A percentile compares a stretch with the other conserved stretches of the same genome.
Conservation (phyloP, 225 moss, liverwort and hornwort genomes). For the Marchantia paleacea region DNA sequence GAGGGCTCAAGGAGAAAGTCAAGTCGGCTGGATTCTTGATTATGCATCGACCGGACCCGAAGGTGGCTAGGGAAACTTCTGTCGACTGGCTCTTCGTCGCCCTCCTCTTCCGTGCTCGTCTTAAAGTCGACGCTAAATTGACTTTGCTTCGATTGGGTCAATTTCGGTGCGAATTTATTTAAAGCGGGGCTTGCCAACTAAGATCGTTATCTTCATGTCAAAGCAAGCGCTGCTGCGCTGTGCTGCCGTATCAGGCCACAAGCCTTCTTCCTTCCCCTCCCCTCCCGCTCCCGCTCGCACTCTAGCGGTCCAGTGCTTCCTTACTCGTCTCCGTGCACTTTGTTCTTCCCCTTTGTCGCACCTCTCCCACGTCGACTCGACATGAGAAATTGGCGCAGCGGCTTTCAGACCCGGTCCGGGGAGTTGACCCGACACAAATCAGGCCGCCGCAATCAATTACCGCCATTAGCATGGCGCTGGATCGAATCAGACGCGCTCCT, state of each 20-base stretch:
- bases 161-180: neutral
- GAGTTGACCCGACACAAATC: neutral
- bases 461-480: neutral
- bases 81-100: neutral
- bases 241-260: neutral
- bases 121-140: slow-evolving; percentile 2
- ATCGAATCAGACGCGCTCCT: neutral
- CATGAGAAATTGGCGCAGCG: neutral
- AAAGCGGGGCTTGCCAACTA: neutral
- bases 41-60: neutral
- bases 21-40: neutral
- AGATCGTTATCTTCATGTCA: neutral
- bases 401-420: neutral
- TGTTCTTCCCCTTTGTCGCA: neutral
- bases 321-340: neutral
- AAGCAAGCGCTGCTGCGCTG: neutral
- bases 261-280: too few species aligned
- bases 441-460: neutral
- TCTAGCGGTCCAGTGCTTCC: too few species aligned
- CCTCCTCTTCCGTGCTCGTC: neutral
- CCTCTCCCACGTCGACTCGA: neutral
- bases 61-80: neutral
- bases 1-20: neutral
- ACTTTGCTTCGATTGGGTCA: neutral
- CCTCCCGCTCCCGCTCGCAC: too few species aligned